Percentiles rank a stretch among this genome's conserved stretches.
Evolutionary conservation across 1,284 basidiomycete species (phyloP).

Genomic region (Microbotryomycetes sp.): DNA sequence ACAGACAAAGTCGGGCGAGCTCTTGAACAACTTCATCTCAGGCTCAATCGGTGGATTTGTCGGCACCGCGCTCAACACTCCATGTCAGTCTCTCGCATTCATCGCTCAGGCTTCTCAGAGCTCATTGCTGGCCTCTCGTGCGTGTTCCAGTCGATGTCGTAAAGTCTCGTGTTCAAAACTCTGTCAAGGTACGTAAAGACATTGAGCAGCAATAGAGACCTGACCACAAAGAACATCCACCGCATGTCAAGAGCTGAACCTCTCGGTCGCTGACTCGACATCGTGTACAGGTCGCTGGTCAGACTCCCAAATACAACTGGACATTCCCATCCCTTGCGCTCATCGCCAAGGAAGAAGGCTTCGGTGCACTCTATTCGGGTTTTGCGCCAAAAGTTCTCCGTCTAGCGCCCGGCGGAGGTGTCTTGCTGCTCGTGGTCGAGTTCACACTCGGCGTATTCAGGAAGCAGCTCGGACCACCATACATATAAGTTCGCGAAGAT

Average conservation of each 20-base stretch:
- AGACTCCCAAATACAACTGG: slow-evolving; percentile 82
- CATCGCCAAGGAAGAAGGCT: slow-evolving; percentile 84
- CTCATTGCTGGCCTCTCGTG: slow-evolving; percentile 75
- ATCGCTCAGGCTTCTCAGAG: too few relatives aligned
- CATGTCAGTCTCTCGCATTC: slow-evolving; percentile 40
- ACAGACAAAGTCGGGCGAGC: slow-evolving; percentile 60
- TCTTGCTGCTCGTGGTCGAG: slow-evolving; percentile 85
- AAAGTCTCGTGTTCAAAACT: slow-evolving; percentile 89
- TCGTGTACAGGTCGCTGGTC: slow-evolving; percentile 51
- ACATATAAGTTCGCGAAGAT: slow-evolving; percentile 26
- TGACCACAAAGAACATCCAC: too few relatives aligned
- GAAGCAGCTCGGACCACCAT: slow-evolving; percentile 47
- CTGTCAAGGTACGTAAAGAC: slow-evolving; percentile 52
- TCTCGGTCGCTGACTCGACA: not conserved
- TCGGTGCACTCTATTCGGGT: slow-evolving; percentile 87
- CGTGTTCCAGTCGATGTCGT: slow-evolving; percentile 70
- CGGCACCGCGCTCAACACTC: slow-evolving; percentile 55
- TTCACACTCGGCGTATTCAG: slow-evolving; percentile 69
- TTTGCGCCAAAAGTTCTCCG: slow-evolving; percentile 79
- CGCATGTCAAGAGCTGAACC: too few relatives aligned
- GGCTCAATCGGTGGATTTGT: slow-evolving; percentile 86
- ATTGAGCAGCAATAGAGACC: too few relatives aligned
- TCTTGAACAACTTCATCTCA: slow-evolving; percentile 88
- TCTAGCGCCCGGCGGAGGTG: slow-evolving; percentile 88
- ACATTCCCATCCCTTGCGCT: slow-evolving; percentile 65